Conservation (phyloP, 768 basidiomycete genomes). For the Neoboletus subvelutipes region DNA sequence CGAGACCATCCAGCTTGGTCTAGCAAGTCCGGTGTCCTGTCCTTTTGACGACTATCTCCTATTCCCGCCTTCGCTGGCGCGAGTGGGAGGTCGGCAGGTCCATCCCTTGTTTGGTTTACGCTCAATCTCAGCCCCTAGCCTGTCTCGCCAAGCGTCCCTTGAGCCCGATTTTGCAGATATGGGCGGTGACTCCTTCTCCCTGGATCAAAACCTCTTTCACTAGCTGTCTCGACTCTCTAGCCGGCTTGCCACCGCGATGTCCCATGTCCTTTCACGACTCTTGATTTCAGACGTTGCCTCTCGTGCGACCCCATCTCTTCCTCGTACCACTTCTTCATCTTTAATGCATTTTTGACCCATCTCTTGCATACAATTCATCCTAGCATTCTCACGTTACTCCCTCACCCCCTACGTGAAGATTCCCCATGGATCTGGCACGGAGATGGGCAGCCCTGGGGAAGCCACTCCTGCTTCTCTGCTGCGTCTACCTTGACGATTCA, state of each 20-base stretch:
- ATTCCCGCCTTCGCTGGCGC: slow-evolving; percentile 22
- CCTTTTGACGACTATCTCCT: slow-evolving; percentile 34
- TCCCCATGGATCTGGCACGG: slow-evolving; percentile 15
- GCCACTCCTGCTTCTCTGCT: slow-evolving; percentile 11
- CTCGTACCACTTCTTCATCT: slow-evolving; percentile 23
- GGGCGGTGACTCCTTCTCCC: slow-evolving; percentile 39
- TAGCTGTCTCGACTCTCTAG: slow-evolving; percentile 32
- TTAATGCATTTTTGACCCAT: slow-evolving; percentile 32
- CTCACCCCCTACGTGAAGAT: slow-evolving; percentile 23
- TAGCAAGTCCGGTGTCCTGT: slow-evolving; percentile 39
- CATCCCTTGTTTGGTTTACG: slow-evolving; percentile 38
- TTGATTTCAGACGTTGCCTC: slow-evolving; percentile 30
- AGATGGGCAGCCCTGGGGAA: slow-evolving; percentile 14
- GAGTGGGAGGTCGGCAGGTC: slow-evolving; percentile 23
- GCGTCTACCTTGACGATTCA: slow-evolving; percentile 25
- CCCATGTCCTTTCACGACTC: slow-evolving; percentile 20
- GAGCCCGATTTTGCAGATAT: slow-evolving; percentile 44
- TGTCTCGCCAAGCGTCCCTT: slow-evolving; percentile 27
- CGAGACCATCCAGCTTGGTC: slow-evolving; percentile 38
- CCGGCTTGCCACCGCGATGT: slow-evolving; percentile 17
- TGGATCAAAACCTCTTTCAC: slow-evolving; percentile 49
- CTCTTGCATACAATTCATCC: slow-evolving; percentile 37
- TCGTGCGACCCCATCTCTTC: slow-evolving; percentile 31
- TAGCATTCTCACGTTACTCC: slow-evolving; percentile 21
- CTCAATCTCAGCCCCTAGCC: slow-evolving; percentile 45